Conservation (phyloP, 495 filamentous ascomycete species). For the Tetracladium marchalianum region DNA sequence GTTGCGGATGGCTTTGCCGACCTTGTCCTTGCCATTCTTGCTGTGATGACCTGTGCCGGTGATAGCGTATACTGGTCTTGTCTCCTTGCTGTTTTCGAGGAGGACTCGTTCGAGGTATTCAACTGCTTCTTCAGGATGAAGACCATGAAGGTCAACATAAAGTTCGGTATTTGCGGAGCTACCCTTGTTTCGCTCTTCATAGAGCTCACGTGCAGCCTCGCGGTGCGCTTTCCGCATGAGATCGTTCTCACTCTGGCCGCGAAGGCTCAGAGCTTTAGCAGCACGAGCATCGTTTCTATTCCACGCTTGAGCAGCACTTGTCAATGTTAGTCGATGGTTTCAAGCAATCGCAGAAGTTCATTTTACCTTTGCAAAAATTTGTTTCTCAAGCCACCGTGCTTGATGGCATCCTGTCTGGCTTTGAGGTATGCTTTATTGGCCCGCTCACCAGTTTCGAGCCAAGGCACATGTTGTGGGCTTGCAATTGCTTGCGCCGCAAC, state of each 20-base stretch:
- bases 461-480: slow-evolving; percentile 84
- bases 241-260: slow-evolving; percentile 93
- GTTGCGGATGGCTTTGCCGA: slow-evolving; percentile 82
- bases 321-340: slow-evolving; percentile 17
- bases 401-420: slow-evolving; percentile 86
- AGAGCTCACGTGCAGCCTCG: slow-evolving; percentile 82
- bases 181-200: slow-evolving; percentile 89
- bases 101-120: slow-evolving; percentile 86
- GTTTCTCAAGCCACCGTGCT: slow-evolving; percentile 89
- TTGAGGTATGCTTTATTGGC: slow-evolving; percentile 93
- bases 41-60: slow-evolving; percentile 96
- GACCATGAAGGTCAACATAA: slow-evolving; percentile 90
- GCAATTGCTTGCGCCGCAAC: slow-evolving; percentile 74
- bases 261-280: slow-evolving; percentile 86
- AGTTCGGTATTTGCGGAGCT: slow-evolving; percentile 52
- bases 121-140: slow-evolving; percentile 95
- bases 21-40: slow-evolving; percentile 98
- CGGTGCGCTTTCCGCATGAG: slow-evolving; percentile 96
- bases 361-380: slow-evolving; percentile 90
- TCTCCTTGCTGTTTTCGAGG: slow-evolving; percentile 64
- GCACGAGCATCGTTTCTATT: slow-evolving; percentile 95
- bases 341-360: not conserved
- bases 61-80: slow-evolving; percentile 82
- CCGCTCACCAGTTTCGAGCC: slow-evolving; percentile 88
- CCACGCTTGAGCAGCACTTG: slow-evolving; percentile 97